These are phyloP conservation scores for Salvia miltiorrhiza DNA, from an alignment of 257 asterid genomes.

Conservation along the genomic window DNA sequence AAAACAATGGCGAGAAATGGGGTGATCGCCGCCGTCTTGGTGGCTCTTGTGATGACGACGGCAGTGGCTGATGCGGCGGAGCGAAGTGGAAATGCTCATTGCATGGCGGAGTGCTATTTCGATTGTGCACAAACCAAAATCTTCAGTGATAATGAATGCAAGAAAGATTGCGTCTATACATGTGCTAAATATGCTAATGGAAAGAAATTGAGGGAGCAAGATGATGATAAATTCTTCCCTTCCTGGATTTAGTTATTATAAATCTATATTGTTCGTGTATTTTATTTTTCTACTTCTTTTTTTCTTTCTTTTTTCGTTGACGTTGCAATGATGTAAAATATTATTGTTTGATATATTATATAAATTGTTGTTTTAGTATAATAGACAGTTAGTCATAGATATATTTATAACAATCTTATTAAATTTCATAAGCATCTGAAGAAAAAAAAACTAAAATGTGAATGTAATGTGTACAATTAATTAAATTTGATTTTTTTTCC, in stretches of 20 bases:
- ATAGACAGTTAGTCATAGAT: no score
- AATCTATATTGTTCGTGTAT: no score
- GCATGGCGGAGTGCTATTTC: constrained; percentile 38
- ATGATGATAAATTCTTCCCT: constrained; percentile 30
- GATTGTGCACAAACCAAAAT: constrained; percentile 33
- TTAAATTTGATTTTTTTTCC: no score
- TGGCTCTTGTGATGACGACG: background rate
- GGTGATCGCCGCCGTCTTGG: constrained; percentile 9
- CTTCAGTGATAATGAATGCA: constrained; percentile 32
- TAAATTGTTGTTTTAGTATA: no score
- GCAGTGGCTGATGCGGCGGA: constrained; percentile 19
- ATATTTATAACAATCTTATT: no score
- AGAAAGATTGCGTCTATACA: constrained; percentile 29
- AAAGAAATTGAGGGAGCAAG: background rate
- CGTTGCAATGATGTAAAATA: no score
- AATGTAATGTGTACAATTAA: no score
- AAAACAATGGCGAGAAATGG: constrained; percentile 8
- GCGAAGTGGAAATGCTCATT: constrained; percentile 10
- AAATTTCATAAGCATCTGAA: no score
- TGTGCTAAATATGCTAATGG: constrained; percentile 17
- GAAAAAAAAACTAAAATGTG: no score
- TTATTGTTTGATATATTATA: no score
- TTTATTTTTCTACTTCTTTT: no score
- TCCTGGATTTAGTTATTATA: constrained; percentile 27
- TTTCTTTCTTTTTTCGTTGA: no score